These are phyloP conservation scores for Clarireedia hainanense DNA, from an alignment of 2,329 filamentous ascomycete species.

Conservation along the genomic window DNA sequence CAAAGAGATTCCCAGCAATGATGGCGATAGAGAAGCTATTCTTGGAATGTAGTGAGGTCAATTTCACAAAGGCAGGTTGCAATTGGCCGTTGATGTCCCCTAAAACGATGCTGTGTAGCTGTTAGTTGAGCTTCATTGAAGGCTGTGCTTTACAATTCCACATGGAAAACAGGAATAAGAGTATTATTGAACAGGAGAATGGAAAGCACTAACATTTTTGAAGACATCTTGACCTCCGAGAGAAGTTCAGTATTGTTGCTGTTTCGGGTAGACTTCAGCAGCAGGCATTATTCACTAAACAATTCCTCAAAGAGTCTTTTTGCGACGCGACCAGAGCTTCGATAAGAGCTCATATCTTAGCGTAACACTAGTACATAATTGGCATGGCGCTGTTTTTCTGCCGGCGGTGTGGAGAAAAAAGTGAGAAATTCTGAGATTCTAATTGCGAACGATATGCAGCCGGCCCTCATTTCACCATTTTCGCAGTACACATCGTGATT, in stretches of 20 bases:
- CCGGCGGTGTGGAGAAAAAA: conserved; percentile 6
- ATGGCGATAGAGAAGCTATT: conserved; percentile 84
- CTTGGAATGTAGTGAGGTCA: conserved; percentile 73
- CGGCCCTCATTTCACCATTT: not conserved
- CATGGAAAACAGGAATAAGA: not conserved
- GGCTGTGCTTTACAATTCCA: not conserved
- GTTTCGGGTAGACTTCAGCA: no score
- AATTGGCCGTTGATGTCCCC: conserved; percentile 78
- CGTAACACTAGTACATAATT: not conserved
- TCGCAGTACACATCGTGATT: conserved; percentile 2
- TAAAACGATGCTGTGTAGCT: conserved; percentile 45
- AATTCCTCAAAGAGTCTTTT: not conserved
- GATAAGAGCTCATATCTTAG: conserved; percentile 11
- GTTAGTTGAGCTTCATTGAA: conserved; percentile 10
- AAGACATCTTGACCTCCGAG: conserved; percentile 3
- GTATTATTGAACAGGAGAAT: not conserved
- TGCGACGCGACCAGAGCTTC: conserved; percentile 3
- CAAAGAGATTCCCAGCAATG: conserved; percentile 76
- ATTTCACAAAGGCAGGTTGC: conserved; percentile 67
- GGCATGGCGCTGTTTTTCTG: not conserved
- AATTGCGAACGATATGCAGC: not conserved
- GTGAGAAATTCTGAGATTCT: conserved; percentile 1
- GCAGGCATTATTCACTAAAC: no score
- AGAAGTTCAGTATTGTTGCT: no score
- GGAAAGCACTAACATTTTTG: conserved; percentile 9